Base-by-base conservation (phyloP, 768 basidiomycete species). In the Holtermanniella nyarrowii region DNA sequence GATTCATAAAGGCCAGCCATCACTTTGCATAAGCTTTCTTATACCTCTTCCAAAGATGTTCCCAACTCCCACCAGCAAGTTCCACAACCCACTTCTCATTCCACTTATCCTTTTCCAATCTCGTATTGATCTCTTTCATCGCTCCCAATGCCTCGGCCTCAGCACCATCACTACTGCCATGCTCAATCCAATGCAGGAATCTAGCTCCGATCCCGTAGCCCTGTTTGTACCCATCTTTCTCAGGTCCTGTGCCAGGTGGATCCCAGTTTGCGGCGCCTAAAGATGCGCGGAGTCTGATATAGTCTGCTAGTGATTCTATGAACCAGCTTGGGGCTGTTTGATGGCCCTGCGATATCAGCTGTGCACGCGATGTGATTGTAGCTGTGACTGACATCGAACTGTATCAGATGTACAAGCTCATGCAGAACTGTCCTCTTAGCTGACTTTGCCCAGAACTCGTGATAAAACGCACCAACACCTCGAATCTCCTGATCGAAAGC, bases 361-460 rank as follows among this genome's bases (percentile, higher is more conserved):
- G n/a, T n/a, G n/a, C n/a, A n/a, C n/a, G n/a, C n/a, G n/a, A n/a
- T n/a, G n/a, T n/a, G n/a, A n/a, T 10, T 20, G 42, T 44, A 20
- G 7, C 42, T 14, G 20, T 27, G 7, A 48, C 46, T 26, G 14
- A 48, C 46, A 42, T 66, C 65, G 48, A 61, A 56, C 40, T 66
- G 65, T 25, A 66, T 56, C 5, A 55, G 53, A 48, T 66, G 65
- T 4, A 61, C 60, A 12, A 66, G 42, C 42, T 66, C 65, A 42
- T 66, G 65, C 14, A 66, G 50, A 49, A 64, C 57, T 63, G 25
- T n/a, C 22, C 3, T n/a, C n/a, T n/a, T n/a, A n/a, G n/a, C n/a
- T n/a, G n/a, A n/a, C n/a, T n/a, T n/a, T n/a, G n/a, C n/a, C n/a
- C n/a, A n/a, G n/a, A n/a, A n/a, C n/a, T n/a, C n/a, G n/a, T n/a